Conservation (phyloP, 495 filamentous ascomycete species). For the Jackrogersella minutella region DNA sequence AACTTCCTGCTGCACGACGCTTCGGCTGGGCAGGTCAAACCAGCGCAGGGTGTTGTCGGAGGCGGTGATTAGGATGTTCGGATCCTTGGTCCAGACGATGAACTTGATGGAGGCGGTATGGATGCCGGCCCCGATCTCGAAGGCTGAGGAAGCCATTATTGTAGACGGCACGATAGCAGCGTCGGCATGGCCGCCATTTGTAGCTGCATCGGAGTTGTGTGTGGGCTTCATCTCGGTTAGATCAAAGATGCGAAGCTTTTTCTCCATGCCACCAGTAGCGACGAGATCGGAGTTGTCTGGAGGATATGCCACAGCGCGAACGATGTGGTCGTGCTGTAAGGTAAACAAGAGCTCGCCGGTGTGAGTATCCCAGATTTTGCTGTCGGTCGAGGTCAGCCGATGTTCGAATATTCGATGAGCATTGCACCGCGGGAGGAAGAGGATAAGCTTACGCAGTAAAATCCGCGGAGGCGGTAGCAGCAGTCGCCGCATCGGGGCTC, state of each 20-base stretch:
- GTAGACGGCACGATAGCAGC: constrained; percentile 45
- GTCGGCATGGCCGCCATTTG: constrained; percentile 26
- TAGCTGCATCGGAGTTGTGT: constrained; percentile 24
- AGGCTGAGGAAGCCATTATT: constrained; percentile 62
- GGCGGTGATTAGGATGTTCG: constrained; percentile 86
- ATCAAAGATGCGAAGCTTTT: constrained; percentile 95
- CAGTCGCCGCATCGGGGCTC: constrained; percentile 84
- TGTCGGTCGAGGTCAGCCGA: constrained; percentile 44
- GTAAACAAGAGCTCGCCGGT: constrained; percentile 90
- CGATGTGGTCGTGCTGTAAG: constrained; percentile 91
- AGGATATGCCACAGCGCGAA: constrained; percentile 90
- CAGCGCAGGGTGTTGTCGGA: constrained; percentile 92
- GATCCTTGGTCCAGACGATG: constrained; percentile 89
- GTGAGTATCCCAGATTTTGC: constrained; percentile 96
- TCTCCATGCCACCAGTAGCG: constrained; percentile 93
- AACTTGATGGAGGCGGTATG: constrained; percentile 91
- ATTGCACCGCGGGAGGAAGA: neutral
- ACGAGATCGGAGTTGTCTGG: constrained; percentile 77
- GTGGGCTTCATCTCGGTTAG: constrained; percentile 61
- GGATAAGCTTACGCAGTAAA: constrained; percentile 80
- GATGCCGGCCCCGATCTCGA: constrained; percentile 84
- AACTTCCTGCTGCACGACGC: constrained; percentile 71
- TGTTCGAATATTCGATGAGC: neutral
- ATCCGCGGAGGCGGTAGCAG: constrained; percentile 93
- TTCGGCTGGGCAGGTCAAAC: constrained; percentile 85